phyloP scores from a whole-genome alignment of 257 asterid genomes.

The Capsicum pubescens region DNA sequence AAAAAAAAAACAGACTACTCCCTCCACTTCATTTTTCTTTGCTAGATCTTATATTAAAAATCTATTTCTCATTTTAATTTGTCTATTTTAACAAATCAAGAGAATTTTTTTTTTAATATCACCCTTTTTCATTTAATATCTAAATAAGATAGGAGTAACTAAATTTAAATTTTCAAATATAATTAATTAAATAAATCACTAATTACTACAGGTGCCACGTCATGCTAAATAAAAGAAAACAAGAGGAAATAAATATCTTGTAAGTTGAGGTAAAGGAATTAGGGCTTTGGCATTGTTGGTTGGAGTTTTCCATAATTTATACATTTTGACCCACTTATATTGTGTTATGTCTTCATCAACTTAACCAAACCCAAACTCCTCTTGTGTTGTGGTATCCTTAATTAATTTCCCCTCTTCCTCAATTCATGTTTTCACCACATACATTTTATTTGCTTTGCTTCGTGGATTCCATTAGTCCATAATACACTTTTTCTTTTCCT shows the following conservation, averaged over 20 bases:
- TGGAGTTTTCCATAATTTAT: slow-evolving; percentile 10
- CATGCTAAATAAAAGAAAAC: too few relatives aligned
- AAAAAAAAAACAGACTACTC: too few relatives aligned
- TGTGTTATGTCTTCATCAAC: slow-evolving; percentile 20
- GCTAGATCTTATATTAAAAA: too few relatives aligned
- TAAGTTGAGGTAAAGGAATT: neutral
- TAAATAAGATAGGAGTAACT: too few relatives aligned
- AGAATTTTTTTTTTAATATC: too few relatives aligned
- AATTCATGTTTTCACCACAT: slow-evolving; percentile 1
- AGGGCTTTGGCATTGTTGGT: slow-evolving; percentile 7
- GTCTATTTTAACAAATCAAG: too few relatives aligned
- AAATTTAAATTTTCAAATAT: too few relatives aligned
- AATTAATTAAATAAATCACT: too few relatives aligned
- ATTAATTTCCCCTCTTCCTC: slow-evolving; percentile 1
- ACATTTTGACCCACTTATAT: neutral
- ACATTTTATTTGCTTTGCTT: neutral
- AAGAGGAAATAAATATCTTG: neutral
- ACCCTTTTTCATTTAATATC: too few relatives aligned
- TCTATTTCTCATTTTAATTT: too few relatives aligned
- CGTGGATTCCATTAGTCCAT: slow-evolving; percentile 29
- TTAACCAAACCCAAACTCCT: neutral
- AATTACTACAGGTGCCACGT: too few relatives aligned
- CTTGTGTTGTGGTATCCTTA: neutral
- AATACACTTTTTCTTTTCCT: neutral
- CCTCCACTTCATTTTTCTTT: too few relatives aligned